These are phyloP conservation scores for Pythium dissimile DNA, from an alignment of 352 stramenopile genomes.

Conservation along the genomic window DNA sequence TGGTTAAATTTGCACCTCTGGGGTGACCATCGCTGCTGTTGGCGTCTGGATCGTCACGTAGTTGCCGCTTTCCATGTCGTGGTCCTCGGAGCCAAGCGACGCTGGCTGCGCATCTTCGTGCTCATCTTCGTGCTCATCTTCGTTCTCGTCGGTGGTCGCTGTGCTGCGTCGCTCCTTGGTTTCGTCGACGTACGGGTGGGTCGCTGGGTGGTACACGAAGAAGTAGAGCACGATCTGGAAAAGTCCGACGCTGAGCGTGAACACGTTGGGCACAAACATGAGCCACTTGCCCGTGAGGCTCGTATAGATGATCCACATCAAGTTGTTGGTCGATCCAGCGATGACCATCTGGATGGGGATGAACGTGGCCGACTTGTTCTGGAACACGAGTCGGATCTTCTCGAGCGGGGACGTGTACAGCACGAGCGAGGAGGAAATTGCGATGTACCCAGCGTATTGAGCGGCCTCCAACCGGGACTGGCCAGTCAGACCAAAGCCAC, in stretches of 20 bases:
- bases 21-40: background rate
- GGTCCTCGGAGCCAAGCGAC: too few species aligned
- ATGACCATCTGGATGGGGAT: constrained; percentile 55
- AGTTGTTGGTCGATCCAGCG: constrained; percentile 46
- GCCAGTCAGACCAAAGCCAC: constrained; percentile 21
- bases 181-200: constrained; percentile 18
- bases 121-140: background rate
- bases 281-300: constrained; percentile 41
- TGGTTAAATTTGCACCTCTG: constrained; percentile 8
- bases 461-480: constrained; percentile 29
- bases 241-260: constrained; percentile 29
- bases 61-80: constrained; percentile 1
- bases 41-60: constrained; percentile 11
- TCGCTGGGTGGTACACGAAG: constrained; percentile 44
- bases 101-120: too few species aligned
- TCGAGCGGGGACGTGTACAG: constrained; percentile 54
- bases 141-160: constrained; percentile 12
- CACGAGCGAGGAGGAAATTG: constrained; percentile 39
- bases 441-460: constrained; percentile 31
- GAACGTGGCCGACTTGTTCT: constrained; percentile 39
- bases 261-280: constrained; percentile 45
- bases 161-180: background rate
- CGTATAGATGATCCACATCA: constrained; percentile 47
- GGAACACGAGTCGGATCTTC: constrained; percentile 42
- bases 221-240: constrained; percentile 34